Percentiles rank a stretch among this genome's conserved stretches.
Conservation (phyloP, 148 eudicot genomes). For the Limonium bicolor region DNA sequence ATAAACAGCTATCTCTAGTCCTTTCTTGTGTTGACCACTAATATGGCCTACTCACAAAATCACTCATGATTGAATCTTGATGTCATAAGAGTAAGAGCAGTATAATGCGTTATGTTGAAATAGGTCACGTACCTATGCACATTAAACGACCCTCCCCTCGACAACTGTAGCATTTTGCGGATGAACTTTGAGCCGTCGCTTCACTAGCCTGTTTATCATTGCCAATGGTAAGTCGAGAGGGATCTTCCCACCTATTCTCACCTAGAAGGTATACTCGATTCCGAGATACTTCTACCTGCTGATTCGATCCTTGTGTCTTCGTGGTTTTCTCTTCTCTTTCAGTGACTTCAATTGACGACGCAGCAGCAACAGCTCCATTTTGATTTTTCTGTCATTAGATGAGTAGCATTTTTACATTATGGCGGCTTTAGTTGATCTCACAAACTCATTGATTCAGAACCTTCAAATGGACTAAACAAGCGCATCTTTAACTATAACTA, state of each 20-base stretch:
- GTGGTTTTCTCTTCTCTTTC: slow-evolving; percentile 29
- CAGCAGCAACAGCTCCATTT: slow-evolving; percentile 48
- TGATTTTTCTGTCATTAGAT: slow-evolving; percentile 23
- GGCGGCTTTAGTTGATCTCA: background rate
- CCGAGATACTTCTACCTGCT: slow-evolving; percentile 15
- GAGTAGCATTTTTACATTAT: slow-evolving; percentile 3
- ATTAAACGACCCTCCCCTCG: slow-evolving; percentile 75
- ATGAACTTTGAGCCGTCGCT: slow-evolving; percentile 12
- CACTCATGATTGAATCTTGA: no score
- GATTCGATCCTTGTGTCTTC: slow-evolving; percentile 18
- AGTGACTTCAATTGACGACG: slow-evolving; percentile 20
- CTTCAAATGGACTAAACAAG: no score
- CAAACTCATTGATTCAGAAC: no score
- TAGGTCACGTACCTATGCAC: slow-evolving; percentile 69
- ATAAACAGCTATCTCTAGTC: no score
- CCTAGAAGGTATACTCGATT: slow-evolving; percentile 81
- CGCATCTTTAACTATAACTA: no score
- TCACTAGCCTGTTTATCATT: slow-evolving; percentile 18
- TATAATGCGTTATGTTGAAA: no score
- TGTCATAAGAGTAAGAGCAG: no score
- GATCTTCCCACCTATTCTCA: slow-evolving; percentile 95
- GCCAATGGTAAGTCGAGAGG: slow-evolving; percentile 56
- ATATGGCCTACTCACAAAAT: no score
- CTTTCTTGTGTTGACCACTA: no score
- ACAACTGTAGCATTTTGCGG: slow-evolving; percentile 48